Percentiles rank a stretch among this genome's conserved stretches.
These are phyloP conservation scores for Pseudocercospora cruenta DNA, from an alignment of 2,329 filamentous ascomycete species.

Conservation along the genomic window DNA sequence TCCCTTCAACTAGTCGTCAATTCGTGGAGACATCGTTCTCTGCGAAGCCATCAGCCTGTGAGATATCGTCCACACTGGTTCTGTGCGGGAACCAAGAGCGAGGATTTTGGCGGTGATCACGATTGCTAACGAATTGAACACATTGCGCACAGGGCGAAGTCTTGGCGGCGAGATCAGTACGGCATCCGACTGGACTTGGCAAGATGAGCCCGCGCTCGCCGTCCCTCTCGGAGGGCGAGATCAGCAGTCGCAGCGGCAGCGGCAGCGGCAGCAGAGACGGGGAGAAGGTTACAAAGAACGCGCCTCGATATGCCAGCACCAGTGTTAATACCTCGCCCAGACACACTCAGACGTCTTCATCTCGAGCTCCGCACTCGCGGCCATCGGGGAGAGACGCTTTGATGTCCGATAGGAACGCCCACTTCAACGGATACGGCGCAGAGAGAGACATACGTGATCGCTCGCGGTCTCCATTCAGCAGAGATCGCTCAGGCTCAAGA, in stretches of 20 bases:
- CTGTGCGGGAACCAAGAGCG: slow-evolving; percentile 23
- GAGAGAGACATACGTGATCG: slow-evolving; percentile 39
- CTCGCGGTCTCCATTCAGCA: slow-evolving; percentile 58
- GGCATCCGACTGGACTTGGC: slow-evolving; percentile 16
- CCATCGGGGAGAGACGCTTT: slow-evolving; percentile 20
- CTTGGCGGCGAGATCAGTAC: slow-evolving; percentile 16
- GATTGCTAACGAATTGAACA: slow-evolving; percentile 35
- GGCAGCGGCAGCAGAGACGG: slow-evolving; percentile 64
- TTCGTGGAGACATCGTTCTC: background rate
- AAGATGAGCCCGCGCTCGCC: slow-evolving; percentile 56
- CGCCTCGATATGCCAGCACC: slow-evolving; percentile 71
- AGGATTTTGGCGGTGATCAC: slow-evolving; percentile 17
- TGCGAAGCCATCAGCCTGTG: slow-evolving; percentile 31
- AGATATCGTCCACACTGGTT: slow-evolving; percentile 36
- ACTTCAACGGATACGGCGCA: slow-evolving; percentile 40
- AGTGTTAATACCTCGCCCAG: slow-evolving; percentile 92
- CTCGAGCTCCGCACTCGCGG: slow-evolving; percentile 33
- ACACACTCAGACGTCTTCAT: slow-evolving; percentile 49
- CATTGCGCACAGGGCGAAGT: slow-evolving; percentile 29
- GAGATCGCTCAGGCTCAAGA: slow-evolving; percentile 41
- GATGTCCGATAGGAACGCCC: slow-evolving; percentile 28
- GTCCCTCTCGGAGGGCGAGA: slow-evolving; percentile 86
- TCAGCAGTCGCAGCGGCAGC: slow-evolving; percentile 57
- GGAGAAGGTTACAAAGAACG: slow-evolving; percentile 78
- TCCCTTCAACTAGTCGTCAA: background rate